phyloP scores from a whole-genome alignment of 2,329 filamentous ascomycete genomes.

The Sphaerostilbella broomeana region DNA sequence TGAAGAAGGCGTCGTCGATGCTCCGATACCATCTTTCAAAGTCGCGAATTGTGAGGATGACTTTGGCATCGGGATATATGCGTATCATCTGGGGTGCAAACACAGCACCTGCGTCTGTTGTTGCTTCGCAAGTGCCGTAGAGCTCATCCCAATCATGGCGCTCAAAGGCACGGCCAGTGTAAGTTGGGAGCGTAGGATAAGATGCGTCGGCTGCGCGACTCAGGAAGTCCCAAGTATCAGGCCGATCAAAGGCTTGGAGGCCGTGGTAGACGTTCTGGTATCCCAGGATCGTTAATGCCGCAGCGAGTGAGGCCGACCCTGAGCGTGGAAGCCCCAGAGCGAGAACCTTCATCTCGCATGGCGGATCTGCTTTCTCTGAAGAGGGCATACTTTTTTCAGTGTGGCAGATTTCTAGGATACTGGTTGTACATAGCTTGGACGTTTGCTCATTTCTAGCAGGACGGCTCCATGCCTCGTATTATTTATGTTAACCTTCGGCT shows the following conservation, averaged over 20 bases:
- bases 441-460: no score
- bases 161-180: slow-evolving; percentile 22
- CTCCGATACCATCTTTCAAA: slow-evolving; percentile 28
- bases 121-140: slow-evolving; percentile 24
- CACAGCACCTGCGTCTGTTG: slow-evolving; percentile 24
- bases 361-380: no score
- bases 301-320: slow-evolving; percentile 28
- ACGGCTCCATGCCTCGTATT: no score
- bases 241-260: slow-evolving; percentile 19
- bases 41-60: slow-evolving; percentile 26
- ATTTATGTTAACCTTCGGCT: no score
- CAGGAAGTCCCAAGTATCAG: slow-evolving; percentile 21
- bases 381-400: no score
- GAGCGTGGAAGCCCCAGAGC: slow-evolving; percentile 27
- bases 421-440: no score
- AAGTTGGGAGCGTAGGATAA: slow-evolving; percentile 21
- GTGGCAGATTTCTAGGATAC: no score
- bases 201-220: slow-evolving; percentile 25
- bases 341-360: slow-evolving; percentile 25
- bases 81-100: slow-evolving; percentile 25
- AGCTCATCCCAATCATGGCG: slow-evolving; percentile 29
- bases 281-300: slow-evolving; percentile 27
- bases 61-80: slow-evolving; percentile 28
- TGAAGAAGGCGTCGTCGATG: slow-evolving; percentile 24
- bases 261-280: slow-evolving; percentile 29